Percentiles rank a stretch among this genome's conserved stretches.
phyloP scores from a whole-genome alignment of 768 basidiomycete genomes.

The Mycena epipterygia region DNA sequence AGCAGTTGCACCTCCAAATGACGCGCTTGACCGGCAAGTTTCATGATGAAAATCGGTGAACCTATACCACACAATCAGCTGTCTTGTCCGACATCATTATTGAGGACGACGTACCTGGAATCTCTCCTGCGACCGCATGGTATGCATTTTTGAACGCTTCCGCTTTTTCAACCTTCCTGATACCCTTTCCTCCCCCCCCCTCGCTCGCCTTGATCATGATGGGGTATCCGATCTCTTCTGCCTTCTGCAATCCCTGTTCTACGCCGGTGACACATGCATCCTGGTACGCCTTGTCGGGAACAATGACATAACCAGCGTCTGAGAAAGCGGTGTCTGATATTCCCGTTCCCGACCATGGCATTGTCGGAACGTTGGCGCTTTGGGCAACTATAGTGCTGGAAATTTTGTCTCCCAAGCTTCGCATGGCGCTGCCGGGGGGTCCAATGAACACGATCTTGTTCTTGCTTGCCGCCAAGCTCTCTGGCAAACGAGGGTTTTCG shows the following conservation, averaged over 20 bases:
- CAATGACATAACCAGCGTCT: slow-evolving; percentile 90
- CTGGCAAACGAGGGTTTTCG: slow-evolving; percentile 97
- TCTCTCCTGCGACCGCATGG: slow-evolving; percentile 94
- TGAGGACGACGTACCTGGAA: slow-evolving; percentile 78
- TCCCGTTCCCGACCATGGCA: slow-evolving; percentile 99
- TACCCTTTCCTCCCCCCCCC: slow-evolving; percentile 99
- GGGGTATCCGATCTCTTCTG: slow-evolving; percentile 94
- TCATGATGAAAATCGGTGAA: slow-evolving; percentile 99
- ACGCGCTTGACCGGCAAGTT: slow-evolving; percentile 96
- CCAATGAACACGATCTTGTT: slow-evolving; percentile 99
- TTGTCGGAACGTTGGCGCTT: slow-evolving; percentile 95
- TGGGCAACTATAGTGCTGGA: slow-evolving; percentile 99
- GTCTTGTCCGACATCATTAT: neutral
- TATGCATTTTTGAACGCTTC: slow-evolving; percentile 96
- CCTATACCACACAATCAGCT: slow-evolving; percentile 58
- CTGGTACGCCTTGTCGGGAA: slow-evolving; percentile 91
- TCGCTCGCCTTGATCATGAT: slow-evolving; percentile 99
- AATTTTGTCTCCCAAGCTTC: slow-evolving; percentile 99
- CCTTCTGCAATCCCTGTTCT: slow-evolving; percentile 87
- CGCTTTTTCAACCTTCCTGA: slow-evolving; percentile 90
- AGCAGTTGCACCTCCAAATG: slow-evolving; percentile 98
- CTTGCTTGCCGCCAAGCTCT: slow-evolving; percentile 91
- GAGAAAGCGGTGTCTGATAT: slow-evolving; percentile 90
- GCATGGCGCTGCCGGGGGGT: slow-evolving; percentile 98
- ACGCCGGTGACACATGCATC: slow-evolving; percentile 91